Percentiles rank a stretch among this genome's conserved stretches.
phyloP scores from a whole-genome alignment of 805 yeast species.

The Candida nanaspora region DNA sequence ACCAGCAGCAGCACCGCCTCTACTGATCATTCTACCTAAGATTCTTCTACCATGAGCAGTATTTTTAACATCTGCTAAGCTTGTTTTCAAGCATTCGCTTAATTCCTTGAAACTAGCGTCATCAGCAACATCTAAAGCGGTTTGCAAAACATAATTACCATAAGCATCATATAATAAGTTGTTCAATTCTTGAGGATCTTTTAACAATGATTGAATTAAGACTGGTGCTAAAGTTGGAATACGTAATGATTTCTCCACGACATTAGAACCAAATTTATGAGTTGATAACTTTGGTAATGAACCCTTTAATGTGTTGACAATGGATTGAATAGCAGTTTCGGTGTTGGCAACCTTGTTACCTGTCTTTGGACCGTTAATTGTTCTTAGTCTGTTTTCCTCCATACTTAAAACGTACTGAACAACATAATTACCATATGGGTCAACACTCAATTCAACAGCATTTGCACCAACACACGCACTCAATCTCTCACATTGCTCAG shows the following conservation, averaged over 20 bases:
- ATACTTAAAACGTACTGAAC: constrained; percentile 76
- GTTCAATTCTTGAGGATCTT: constrained; percentile 26
- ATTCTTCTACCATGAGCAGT: constrained; percentile 97
- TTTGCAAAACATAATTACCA: constrained; percentile 55
- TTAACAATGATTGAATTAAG: constrained; percentile 37
- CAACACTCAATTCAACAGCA: constrained; percentile 67
- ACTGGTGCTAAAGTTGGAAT: constrained; percentile 37
- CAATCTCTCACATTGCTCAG: constrained; percentile 59
- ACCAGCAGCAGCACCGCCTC: constrained; percentile 22
- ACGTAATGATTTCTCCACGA: constrained; percentile 48
- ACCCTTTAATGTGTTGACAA: constrained; percentile 22
- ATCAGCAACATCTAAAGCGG: constrained; percentile 50
- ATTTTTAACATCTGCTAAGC: constrained; percentile 69
- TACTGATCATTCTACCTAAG: constrained; percentile 47
- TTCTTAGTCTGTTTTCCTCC: constrained; percentile 27
- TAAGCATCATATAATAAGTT: constrained; percentile 48
- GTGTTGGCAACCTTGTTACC: constrained; percentile 20
- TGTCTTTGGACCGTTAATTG: constrained; percentile 18
- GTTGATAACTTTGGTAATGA: constrained; percentile 35
- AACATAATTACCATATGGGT: constrained; percentile 96
- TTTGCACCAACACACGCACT: constrained; percentile 61
- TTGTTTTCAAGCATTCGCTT: constrained; percentile 59
- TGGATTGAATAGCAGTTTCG: constrained; percentile 21
- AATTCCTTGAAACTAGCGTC: constrained; percentile 45
- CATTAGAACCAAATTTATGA: constrained; percentile 57